Conservation (phyloP, 2,329 filamentous ascomycete genomes). For the Pseudocercospora macadamiae region DNA sequence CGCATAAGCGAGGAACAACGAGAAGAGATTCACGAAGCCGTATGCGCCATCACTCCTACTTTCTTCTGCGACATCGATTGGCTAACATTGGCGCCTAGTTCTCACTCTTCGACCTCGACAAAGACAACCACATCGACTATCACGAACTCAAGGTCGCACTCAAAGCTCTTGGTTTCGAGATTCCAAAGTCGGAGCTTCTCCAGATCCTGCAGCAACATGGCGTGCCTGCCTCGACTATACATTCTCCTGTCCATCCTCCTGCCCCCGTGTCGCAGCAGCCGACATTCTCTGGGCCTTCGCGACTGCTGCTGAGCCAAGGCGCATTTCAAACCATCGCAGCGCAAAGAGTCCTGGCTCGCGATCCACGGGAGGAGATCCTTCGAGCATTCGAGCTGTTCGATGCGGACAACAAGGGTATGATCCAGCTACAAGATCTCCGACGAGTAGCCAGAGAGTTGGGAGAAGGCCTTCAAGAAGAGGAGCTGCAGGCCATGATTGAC, state of each 20-base stretch:
- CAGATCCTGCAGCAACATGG: slow-evolving; percentile 80
- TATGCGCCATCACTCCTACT: slow-evolving; percentile 42
- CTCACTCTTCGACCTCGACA: slow-evolving; percentile 93
- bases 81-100: slow-evolving; percentile 62
- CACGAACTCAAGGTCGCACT: slow-evolving; percentile 97
- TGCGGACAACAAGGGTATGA: slow-evolving; percentile 85
- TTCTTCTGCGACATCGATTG: not conserved
- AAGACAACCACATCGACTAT: slow-evolving; percentile 92
- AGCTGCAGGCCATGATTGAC: slow-evolving; percentile 94
- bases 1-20: slow-evolving; percentile 82
- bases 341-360: slow-evolving; percentile 75
- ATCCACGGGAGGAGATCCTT: slow-evolving; percentile 88
- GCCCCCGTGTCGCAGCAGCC: slow-evolving; percentile 35
- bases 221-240: slow-evolving; percentile 52
- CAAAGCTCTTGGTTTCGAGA: slow-evolving; percentile 90
- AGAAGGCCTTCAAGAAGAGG: slow-evolving; percentile 89
- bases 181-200: slow-evolving; percentile 83
- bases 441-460: slow-evolving; percentile 88
- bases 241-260: slow-evolving; percentile 50
- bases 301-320: slow-evolving; percentile 71
- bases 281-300: slow-evolving; percentile 52
- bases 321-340: slow-evolving; percentile 76
- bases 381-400: slow-evolving; percentile 94
- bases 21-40: slow-evolving; percentile 91
- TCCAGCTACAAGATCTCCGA: slow-evolving; percentile 84